Evolutionary conservation across 345 rosid species (phyloP).

Genomic region (Psidium friedrichsthalianum): DNA sequence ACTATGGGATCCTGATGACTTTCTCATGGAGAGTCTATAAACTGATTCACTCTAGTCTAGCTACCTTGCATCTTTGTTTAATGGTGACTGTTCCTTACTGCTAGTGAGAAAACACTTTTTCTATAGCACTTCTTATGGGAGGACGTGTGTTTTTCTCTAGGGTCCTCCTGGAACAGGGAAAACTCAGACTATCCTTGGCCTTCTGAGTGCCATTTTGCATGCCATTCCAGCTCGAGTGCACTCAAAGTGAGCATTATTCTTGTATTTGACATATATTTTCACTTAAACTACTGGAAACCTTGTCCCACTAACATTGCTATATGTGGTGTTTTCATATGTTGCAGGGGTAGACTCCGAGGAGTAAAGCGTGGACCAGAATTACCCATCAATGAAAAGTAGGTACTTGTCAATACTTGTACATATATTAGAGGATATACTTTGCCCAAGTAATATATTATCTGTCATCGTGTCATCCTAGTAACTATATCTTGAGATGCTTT

Average conservation of each 20-base stretch:
- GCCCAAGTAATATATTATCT: background rate
- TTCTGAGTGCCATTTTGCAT: slow-evolving; percentile 93
- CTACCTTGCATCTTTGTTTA: background rate
- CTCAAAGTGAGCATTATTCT: slow-evolving; percentile 35
- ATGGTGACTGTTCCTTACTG: background rate
- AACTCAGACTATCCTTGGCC: slow-evolving; percentile 92
- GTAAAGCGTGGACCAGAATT: slow-evolving; percentile 42
- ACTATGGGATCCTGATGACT: background rate
- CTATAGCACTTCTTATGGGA: background rate
- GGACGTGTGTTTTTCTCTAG: slow-evolving; percentile 21
- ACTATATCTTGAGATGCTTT: background rate
- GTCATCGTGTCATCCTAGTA: background rate
- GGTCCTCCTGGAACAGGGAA: slow-evolving; percentile 99
- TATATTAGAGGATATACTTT: background rate
- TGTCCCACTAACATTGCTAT: background rate
- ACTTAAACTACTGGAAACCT: background rate
- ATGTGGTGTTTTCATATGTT: background rate
- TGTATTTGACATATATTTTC: background rate
- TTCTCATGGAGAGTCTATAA: background rate
- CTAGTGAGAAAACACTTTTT: background rate
- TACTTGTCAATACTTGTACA: background rate
- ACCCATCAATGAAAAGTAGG: slow-evolving; percentile 73
- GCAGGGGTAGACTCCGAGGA: slow-evolving; percentile 39
- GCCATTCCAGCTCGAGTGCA: slow-evolving; percentile 76
- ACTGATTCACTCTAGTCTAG: background rate